Evolutionary conservation across 73 alveolate genomes (phyloP).

Genomic region (Paramecium caudatum): DNA sequence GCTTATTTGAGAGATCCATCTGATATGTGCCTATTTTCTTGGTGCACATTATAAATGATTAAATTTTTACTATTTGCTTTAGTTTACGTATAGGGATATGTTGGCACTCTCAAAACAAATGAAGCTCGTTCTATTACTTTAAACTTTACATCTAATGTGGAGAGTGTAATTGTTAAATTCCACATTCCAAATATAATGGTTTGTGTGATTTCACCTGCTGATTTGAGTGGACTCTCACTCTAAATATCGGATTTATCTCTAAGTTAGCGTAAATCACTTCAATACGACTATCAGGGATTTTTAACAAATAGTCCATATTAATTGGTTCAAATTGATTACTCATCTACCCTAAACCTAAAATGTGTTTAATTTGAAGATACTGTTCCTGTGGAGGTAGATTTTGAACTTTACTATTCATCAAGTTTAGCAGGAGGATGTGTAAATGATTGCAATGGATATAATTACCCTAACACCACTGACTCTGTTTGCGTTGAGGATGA

Average conservation of each 20-base stretch:
- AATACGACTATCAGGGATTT: slow-evolving; percentile 13
- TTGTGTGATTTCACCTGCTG: too few species aligned
- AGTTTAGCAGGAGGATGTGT: not conserved
- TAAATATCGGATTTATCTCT: too few species aligned
- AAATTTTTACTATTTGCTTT: too few species aligned
- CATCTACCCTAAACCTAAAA: not conserved
- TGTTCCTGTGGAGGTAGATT: too few species aligned
- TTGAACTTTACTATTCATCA: too few species aligned
- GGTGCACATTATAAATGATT: slow-evolving; percentile 30
- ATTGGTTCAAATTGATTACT: not conserved
- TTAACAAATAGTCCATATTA: not conserved
- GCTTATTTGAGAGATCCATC: not conserved
- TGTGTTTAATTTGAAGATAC: not conserved
- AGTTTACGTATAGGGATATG: too few species aligned
- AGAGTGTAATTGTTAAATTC: not conserved
- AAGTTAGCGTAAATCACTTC: too few species aligned
- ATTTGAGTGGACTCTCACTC: too few species aligned
- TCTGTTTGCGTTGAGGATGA: slow-evolving; percentile 11
- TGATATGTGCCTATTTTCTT: not conserved
- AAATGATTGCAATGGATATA: slow-evolving; percentile 58
- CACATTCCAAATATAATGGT: too few species aligned
- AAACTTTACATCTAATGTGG: not conserved
- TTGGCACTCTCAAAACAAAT: too few species aligned
- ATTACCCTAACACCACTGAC: not conserved
- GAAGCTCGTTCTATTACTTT: too few species aligned